Conservation (phyloP, 495 filamentous ascomycete genomes). For the Lasiosphaeris hirsuta region DNA sequence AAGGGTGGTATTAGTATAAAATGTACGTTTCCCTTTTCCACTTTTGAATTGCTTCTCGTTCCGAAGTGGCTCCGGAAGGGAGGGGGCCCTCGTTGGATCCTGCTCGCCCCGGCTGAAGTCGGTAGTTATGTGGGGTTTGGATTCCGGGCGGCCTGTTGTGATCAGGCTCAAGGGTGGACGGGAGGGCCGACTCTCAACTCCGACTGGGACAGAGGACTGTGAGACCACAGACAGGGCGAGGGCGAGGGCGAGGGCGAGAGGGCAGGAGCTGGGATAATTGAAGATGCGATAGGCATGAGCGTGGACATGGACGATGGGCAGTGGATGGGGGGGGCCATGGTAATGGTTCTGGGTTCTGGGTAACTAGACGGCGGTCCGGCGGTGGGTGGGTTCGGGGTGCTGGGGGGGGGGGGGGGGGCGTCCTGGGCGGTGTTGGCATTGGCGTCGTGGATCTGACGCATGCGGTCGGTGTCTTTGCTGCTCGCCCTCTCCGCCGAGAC, state of each 20-base stretch:
- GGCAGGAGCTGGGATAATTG: no score
- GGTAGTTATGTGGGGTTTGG: slow-evolving; percentile 22
- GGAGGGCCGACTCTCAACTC: background rate
- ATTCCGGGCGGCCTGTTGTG: slow-evolving; percentile 12
- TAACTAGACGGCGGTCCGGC: no score
- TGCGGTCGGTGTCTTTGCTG: slow-evolving; percentile 2
- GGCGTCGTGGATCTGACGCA: slow-evolving; percentile 17
- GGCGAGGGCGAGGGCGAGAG: no score
- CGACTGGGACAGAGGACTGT: background rate
- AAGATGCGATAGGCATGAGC: no score
- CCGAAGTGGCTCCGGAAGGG: background rate
- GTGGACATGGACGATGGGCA: no score
- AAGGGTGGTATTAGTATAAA: background rate
- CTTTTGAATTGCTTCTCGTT: background rate
- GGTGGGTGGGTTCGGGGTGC: no score
- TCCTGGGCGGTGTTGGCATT: background rate
- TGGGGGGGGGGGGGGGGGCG: background rate
- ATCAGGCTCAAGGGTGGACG: slow-evolving; percentile 11
- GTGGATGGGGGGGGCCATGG: no score
- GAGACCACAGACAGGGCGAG: no score
- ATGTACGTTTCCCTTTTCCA: background rate
- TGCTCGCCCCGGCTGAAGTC: slow-evolving; percentile 19
- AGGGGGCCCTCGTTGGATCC: background rate
- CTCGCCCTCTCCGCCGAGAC: background rate
- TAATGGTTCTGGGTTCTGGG: no score